Conservation (phyloP, 768 basidiomycete species). For the Rubroboletus pulcherrimus region DNA sequence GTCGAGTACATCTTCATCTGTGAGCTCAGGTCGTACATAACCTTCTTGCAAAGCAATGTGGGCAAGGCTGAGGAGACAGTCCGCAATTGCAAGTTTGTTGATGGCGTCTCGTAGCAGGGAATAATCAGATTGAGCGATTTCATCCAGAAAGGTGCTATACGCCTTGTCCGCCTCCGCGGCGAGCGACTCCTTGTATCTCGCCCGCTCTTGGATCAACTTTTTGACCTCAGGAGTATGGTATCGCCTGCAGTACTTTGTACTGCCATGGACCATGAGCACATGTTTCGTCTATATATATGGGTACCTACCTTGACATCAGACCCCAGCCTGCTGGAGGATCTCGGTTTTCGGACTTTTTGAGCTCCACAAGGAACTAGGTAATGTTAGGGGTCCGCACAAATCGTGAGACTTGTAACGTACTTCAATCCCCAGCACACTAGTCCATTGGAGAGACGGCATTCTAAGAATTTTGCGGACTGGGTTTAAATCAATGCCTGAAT, state of each 20-base stretch:
- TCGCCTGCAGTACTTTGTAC: constrained; percentile 68
- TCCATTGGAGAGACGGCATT: constrained; percentile 71
- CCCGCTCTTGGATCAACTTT: constrained; percentile 61
- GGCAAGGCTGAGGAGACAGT: constrained; percentile 85
- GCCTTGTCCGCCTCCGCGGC: constrained; percentile 63
- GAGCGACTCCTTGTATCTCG: constrained; percentile 71
- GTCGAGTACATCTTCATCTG: constrained; percentile 61
- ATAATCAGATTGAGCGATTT: constrained; percentile 69
- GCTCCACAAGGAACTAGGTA: constrained; percentile 71
- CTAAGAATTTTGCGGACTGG: constrained; percentile 69
- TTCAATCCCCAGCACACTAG: constrained; percentile 63
- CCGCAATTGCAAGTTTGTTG: constrained; percentile 76
- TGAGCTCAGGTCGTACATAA: constrained; percentile 77
- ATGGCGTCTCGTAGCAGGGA: constrained; percentile 68
- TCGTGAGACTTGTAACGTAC: constrained; percentile 35
- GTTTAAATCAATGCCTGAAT: constrained; percentile 1
- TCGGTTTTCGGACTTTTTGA: constrained; percentile 55
- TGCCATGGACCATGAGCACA: constrained; percentile 25
- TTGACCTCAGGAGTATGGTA: constrained; percentile 73
- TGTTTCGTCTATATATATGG: not conserved
- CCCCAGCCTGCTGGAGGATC: constrained; percentile 55
- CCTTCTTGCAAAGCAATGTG: constrained; percentile 70
- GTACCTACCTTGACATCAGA: constrained; percentile 56
- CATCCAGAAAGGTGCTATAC: constrained; percentile 61
- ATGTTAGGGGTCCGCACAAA: not conserved